Conservation (phyloP, 2,329 filamentous ascomycete species). For the Harringtonia lauricola region DNA sequence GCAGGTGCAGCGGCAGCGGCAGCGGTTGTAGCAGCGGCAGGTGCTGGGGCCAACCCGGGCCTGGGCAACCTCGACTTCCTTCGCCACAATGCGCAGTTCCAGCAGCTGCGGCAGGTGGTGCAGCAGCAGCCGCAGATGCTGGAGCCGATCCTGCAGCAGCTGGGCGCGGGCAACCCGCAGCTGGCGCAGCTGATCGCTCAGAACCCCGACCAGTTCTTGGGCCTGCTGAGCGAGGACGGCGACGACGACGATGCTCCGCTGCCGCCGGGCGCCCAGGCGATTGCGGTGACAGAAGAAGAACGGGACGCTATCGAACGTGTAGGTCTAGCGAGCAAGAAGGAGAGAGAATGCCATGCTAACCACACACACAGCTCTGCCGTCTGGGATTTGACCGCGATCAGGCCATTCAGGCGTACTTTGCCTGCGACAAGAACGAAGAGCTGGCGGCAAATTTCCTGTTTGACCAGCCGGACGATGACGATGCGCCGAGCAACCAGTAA, state of each 20-base stretch:
- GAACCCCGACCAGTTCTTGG: conserved; percentile 88
- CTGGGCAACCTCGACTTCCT: conserved; percentile 84
- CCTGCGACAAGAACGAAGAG: conserved; percentile 99
- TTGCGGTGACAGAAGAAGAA: conserved; percentile 91
- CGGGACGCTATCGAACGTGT: conserved; percentile 93
- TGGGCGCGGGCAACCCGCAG: conserved; percentile 88
- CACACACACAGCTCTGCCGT: conserved; percentile 58
- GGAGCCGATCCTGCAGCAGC: conserved; percentile 92
- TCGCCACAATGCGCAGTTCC: conserved; percentile 92
- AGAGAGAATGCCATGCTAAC: no score
- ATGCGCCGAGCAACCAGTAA: conserved; percentile 24
- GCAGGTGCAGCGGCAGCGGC: conserved; percentile 27
- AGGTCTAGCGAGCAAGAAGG: no score
- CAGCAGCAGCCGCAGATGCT: conserved; percentile 98
- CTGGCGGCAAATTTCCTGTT: conserved; percentile 96
- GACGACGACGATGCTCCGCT: conserved; percentile 68
- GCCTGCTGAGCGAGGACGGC: conserved; percentile 76
- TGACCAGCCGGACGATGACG: conserved; percentile 85
- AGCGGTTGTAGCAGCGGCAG: conserved; percentile 33
- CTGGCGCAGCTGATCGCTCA: conserved; percentile 84
- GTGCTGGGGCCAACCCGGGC: conserved; percentile 35
- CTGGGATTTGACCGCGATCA: conserved; percentile 88
- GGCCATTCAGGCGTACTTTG: conserved; percentile 97
- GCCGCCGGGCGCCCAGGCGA: conserved; percentile 79
- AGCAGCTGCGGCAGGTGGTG: conserved; percentile 92